Evolutionary conservation across 2,329 filamentous ascomycete species (phyloP).

Genomic region (Penicillium palitans): DNA sequence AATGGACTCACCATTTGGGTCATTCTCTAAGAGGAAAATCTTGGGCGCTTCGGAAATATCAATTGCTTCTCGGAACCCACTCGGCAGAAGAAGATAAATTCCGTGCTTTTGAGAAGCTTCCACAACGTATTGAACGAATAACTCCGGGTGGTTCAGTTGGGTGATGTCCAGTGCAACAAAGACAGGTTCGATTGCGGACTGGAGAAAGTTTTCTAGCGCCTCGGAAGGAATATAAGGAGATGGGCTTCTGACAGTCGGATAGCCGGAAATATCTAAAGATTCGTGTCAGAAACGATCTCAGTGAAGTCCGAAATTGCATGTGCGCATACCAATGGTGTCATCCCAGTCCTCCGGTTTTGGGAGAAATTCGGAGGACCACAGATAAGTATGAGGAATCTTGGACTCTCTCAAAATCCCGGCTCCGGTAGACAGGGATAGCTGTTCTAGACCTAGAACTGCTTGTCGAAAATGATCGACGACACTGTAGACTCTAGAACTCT

Average conservation of each 20-base stretch:
- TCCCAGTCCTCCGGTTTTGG: slow-evolving; percentile 4
- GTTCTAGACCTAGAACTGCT: background rate
- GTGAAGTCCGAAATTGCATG: background rate
- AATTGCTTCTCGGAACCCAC: background rate
- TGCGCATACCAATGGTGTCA: background rate
- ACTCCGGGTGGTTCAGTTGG: background rate
- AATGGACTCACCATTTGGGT: background rate
- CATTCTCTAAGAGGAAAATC: background rate
- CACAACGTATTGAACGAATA: background rate
- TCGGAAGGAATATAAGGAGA: background rate
- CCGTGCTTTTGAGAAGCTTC: background rate
- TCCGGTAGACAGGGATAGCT: background rate
- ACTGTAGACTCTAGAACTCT: background rate
- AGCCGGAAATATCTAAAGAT: background rate
- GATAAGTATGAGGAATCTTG: slow-evolving; percentile 10
- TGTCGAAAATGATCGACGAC: background rate
- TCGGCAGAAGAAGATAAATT: background rate
- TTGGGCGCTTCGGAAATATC: background rate
- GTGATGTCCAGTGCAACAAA: background rate
- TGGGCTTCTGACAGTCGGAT: background rate
- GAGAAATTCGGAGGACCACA: background rate
- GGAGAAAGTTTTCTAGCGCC: background rate
- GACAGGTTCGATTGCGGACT: background rate
- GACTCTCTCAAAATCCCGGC: background rate
- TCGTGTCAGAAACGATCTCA: background rate